Percentiles rank a stretch among this genome's conserved stretches.
Conservation (phyloP, 1,284 basidiomycete species). For the Inonotus obliquus region DNA sequence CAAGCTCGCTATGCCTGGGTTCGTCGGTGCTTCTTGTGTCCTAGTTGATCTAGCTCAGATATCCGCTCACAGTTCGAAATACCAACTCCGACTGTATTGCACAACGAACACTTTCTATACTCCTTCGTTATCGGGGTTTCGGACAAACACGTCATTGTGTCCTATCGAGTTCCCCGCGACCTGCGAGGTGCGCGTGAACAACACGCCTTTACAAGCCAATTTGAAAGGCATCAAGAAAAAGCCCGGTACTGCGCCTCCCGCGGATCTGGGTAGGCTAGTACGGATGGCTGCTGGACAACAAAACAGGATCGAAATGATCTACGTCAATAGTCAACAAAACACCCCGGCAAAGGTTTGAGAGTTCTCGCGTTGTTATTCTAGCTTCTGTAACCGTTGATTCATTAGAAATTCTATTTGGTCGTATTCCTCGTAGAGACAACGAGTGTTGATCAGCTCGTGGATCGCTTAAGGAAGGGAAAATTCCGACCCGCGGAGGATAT, state of each 20-base stretch:
- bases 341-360: conserved; percentile 11
- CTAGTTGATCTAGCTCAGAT: neutral
- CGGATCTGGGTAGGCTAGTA: conserved; percentile 69
- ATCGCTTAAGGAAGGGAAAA: conserved; percentile 60
- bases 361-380: neutral
- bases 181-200: conserved; percentile 88
- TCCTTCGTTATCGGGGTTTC: conserved; percentile 44
- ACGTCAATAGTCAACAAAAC: conserved; percentile 82
- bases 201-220: conserved; percentile 64
- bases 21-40: conserved; percentile 19
- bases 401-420: conserved; percentile 80
- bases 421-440: conserved; percentile 80
- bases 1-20: conserved; percentile 57
- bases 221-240: conserved; percentile 94
- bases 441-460: conserved; percentile 60
- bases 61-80: conserved; percentile 46
- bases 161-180: conserved; percentile 90
- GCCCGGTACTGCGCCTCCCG: conserved; percentile 91
- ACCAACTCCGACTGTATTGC: conserved; percentile 87
- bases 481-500: conserved; percentile 66
- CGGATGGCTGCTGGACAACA: conserved; percentile 40
- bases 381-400: conserved; percentile 2
- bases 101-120: conserved; percentile 85
- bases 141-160: conserved; percentile 46
- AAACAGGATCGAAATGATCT: conserved; percentile 82